Evolutionary conservation across 108 stramenopile species (phyloP).

Genomic region (Stephanodiscus minutulus): DNA sequence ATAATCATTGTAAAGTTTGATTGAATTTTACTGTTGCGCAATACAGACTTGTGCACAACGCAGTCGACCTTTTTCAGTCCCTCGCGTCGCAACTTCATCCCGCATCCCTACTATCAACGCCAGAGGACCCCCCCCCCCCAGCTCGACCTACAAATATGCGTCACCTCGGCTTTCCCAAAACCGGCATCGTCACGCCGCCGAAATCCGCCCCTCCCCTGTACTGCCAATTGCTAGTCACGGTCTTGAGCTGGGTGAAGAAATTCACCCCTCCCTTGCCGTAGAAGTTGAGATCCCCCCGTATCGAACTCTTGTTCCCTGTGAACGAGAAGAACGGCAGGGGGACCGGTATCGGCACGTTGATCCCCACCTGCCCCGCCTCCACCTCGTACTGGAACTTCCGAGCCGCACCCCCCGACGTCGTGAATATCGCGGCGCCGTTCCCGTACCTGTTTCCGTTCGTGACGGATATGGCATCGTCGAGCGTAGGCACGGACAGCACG

Average conservation of each 20-base stretch:
- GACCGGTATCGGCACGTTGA: conserved; percentile 93
- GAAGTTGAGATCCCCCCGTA: conserved; percentile 94
- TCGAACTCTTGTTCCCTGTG: conserved; percentile 87
- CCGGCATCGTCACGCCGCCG: conserved; percentile 84
- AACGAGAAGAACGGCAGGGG: conserved; percentile 95
- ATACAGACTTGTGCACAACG: too few species aligned
- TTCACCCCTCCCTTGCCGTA: conserved; percentile 90
- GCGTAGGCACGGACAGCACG: conserved; percentile 67
- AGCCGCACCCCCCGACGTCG: conserved; percentile 85
- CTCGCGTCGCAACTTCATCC: too few species aligned
- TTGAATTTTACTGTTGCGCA: too few species aligned
- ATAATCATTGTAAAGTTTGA: too few species aligned
- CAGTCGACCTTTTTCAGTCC: too few species aligned
- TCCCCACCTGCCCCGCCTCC: conserved; percentile 91
- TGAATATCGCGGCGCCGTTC: conserved; percentile 93
- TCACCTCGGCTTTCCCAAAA: conserved; percentile 60
- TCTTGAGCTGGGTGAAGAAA: conserved; percentile 95
- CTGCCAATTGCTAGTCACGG: conserved; percentile 93
- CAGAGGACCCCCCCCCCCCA: too few species aligned
- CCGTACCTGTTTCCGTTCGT: conserved; percentile 91
- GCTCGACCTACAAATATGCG: too few species aligned
- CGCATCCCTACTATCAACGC: too few species aligned
- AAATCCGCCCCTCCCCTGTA: conserved; percentile 44
- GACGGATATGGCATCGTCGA: conserved; percentile 90
- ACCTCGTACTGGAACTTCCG: conserved; percentile 90